Evolutionary conservation across 805 yeast species (phyloP), one percentile per base, ranked within the genome.

Genomic region (Cyberlindnera meyerae): DNA sequence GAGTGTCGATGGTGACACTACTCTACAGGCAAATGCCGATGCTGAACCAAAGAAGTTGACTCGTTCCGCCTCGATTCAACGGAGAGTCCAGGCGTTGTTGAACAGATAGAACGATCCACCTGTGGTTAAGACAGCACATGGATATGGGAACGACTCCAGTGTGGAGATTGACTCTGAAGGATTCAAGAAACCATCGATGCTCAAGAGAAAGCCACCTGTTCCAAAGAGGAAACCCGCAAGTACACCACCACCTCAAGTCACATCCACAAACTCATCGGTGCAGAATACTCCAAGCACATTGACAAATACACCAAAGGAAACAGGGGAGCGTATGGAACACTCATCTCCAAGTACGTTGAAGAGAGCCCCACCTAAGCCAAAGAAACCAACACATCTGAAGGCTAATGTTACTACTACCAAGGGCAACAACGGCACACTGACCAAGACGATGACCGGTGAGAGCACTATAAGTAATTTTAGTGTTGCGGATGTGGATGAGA

Each of bases 91-190:
- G 34, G 54, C 54, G 4, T 30, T 55, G n/a, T 31, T 52, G 24
- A 48, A 33, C 63, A 66, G 47, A 58, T 55, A 42, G 57, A 58
- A 34, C 61, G 71, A 5, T 29, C 71, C 73, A 11, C 72, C 73
- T 3, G 62, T 72, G 0, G 54, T 61, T 13, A 79, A 74, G 48
- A 78, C 90, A 0, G 95, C 95, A 0, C 58, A 68, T 5, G 96
- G 96, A 0, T 87, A 88, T 57, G 96, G 96, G 7, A 75, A 76
- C 54, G 84, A 72, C 53, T 78, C 89, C 0, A 11, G 20, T 1
- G 21, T 13, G 4, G 40, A 37, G 3, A 11, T 46, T 17, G 56
- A 48, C 25, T 18, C 40, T 33, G 65, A 55, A 31, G 62, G 55
- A 1, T 54, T 54, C 35, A 50, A 44, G 26, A 51, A 49, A 34